Percentiles rank a stretch among this genome's conserved stretches.
Conservation (phyloP, 2,329 filamentous ascomycete species). For the Chrysoporthe deuterocubensis region DNA sequence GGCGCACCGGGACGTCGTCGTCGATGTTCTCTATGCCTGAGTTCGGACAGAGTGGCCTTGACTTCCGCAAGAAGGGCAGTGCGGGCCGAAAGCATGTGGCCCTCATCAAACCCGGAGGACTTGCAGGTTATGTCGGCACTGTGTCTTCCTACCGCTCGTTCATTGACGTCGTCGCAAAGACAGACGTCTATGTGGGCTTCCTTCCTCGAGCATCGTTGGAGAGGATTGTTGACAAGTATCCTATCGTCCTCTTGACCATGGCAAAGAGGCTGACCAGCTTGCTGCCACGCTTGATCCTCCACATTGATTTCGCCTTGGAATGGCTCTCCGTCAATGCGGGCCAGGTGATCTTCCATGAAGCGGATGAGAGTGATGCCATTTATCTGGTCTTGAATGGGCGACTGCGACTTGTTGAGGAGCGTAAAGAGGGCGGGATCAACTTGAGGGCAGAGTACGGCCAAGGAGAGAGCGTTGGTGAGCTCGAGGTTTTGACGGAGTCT, state of each 20-base stretch:
- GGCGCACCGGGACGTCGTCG: slow-evolving; percentile 24
- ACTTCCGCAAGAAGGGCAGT: slow-evolving; percentile 51
- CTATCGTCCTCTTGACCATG: slow-evolving; percentile 91
- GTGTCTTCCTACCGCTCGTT: slow-evolving; percentile 96
- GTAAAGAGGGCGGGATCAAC: slow-evolving; percentile 78
- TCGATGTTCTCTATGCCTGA: slow-evolving; percentile 36
- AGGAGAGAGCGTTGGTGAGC: slow-evolving; percentile 94
- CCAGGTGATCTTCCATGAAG: slow-evolving; percentile 91
- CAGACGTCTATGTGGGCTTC: slow-evolving; percentile 97
- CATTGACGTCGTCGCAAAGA: slow-evolving; percentile 95
- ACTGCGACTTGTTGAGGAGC: slow-evolving; percentile 81
- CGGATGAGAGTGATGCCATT: slow-evolving; percentile 95
- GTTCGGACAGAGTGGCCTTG: slow-evolving; percentile 36
- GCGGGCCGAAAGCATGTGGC: slow-evolving; percentile 72
- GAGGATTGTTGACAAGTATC: slow-evolving; percentile 89
- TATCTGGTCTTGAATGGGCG: slow-evolving; percentile 97
- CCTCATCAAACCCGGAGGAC: slow-evolving; percentile 89
- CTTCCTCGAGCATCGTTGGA: slow-evolving; percentile 84
- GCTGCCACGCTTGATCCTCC: slow-evolving; percentile 84
- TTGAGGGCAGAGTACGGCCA: slow-evolving; percentile 94
- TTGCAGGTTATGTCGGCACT: slow-evolving; percentile 93
- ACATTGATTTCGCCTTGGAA: slow-evolving; percentile 97
- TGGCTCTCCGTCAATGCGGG: slow-evolving; percentile 97
- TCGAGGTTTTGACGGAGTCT: slow-evolving; percentile 96
- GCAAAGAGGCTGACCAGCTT: slow-evolving; percentile 91